Evolutionary conservation across 2,329 filamentous ascomycete genomes (phyloP), one percentile per base, ranked within the genome.

Genomic region (Orbilia blumenaviensis): DNA sequence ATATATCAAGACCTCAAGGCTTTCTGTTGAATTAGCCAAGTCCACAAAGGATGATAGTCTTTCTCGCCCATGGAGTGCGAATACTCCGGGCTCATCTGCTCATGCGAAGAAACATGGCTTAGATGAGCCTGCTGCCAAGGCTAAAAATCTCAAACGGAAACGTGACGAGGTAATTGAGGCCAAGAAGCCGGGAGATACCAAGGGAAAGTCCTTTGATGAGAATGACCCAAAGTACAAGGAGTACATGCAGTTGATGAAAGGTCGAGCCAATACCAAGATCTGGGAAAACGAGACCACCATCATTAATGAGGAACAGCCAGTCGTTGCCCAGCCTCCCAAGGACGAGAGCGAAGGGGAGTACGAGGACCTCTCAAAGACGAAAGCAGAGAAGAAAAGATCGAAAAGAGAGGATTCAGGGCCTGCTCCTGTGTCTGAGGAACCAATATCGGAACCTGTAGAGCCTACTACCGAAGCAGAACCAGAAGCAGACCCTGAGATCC

Each of bases 1-100:
- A 78, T 99, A 93, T 84, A 93, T 99, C 81, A 92, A 93, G 80
- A 95, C 97, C 92, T 97, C 94, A 71, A 96, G 91, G 85, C 93
- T 99, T 81, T 88, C 87, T 29, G 95, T 97, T 77, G 94, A 97
- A 84, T 85, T 95, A 81, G 95, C 95, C 68, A 90, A 88, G 82
- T 91, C 95, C 75, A 91, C 29, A 44, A 54, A 77, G 79, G 81
- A 85, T 80, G 52, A 80, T 9, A 80, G 79, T 29, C 78, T 83
- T 52, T 82, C 82, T 34, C 66, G 81, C n/a, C 82, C 82, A n/a
- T 82, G 82, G 77, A 83, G 83, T 77, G 80, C 79, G 14, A 81
- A 83, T 71, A 79, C 77, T 12, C 78, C 78, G 16, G 77, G 76
- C 2, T 78, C 79, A 1, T 79, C 76, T n/a, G 78, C 78, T 7